Base-by-base conservation (phyloP, 345 rosid genomes). In the Clausena lansium region DNA sequence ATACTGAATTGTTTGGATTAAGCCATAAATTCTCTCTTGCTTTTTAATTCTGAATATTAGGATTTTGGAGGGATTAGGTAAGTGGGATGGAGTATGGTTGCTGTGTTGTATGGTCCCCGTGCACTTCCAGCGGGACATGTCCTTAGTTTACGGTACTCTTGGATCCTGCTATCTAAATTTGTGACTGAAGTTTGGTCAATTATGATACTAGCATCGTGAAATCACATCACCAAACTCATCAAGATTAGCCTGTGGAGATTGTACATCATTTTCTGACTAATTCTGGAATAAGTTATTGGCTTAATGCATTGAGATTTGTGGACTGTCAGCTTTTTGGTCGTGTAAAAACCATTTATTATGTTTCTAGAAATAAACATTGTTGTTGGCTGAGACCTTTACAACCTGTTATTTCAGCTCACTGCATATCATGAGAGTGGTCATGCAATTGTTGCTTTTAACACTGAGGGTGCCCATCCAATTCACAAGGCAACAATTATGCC, bases 351-450 rank as follows among this genome's bases (percentile, higher is more conserved):
- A 64, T 60, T 55, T n/a, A 4, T 59, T 36, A 1, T 20, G 17
- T 24, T 60, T 77, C n/a, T 25, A 35, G 17, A 36, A 27, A 52
- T 24, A 41, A 63, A 41, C 3, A 59, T 62, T 69, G 27, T 50
- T 73, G 15, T 69, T 55, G 28, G 28, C 73, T 69, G 65, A 73
- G 38, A 80, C 68, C 28, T 25, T 77, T 13, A 11, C 35, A 30
- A 17, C 45, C 17, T 67, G 24, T 67, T 70, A 67, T 79, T 81
- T 62, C 89, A 96, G 99, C 92, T 96, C 78, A 94, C 98, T 67
- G 99, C 99, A 15, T 96, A 94, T 84, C 99, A 96, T 81, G 99
- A 94, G 91, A 94, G 99, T 73, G 98, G 98, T 58, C 99, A 96
- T 85, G 99, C 99, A 77, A 90, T 96, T 70, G 98, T 91, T 50